Conservation (phyloP, 1,284 basidiomycete genomes). For the Leccinum solheimii region DNA sequence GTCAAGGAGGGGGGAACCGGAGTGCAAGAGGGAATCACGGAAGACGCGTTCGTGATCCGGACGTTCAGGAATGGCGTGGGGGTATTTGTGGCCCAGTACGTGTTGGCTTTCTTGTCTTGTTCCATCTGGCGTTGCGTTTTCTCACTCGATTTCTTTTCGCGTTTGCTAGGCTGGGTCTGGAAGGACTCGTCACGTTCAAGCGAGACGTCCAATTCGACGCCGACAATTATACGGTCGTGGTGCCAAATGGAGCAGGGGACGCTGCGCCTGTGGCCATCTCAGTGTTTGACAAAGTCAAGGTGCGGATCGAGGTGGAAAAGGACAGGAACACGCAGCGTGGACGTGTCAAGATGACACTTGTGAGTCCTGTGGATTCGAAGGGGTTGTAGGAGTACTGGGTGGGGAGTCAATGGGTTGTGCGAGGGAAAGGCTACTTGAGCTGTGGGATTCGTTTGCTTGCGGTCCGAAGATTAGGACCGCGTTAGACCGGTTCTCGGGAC, state of each 20-base stretch:
- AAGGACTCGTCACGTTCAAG: conserved; percentile 32
- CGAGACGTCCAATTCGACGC: conserved; percentile 87
- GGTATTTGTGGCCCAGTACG: conserved; percentile 93
- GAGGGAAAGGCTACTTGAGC: too few relatives aligned
- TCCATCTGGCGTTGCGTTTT: background rate
- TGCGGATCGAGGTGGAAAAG: conserved; percentile 84
- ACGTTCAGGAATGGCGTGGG: conserved; percentile 94
- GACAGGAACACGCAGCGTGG: conserved; percentile 94
- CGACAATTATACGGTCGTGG: conserved; percentile 83
- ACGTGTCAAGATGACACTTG: conserved; percentile 86
- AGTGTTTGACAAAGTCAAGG: conserved; percentile 92
- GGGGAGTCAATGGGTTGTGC: too few relatives aligned
- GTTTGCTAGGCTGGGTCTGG: background rate
- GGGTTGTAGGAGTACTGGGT: conserved; percentile 30
- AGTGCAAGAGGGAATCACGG: conserved; percentile 48
- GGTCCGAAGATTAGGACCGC: too few relatives aligned
- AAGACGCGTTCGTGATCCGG: conserved; percentile 95
- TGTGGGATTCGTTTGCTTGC: too few relatives aligned
- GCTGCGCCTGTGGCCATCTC: conserved; percentile 58
- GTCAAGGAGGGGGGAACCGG: conserved; percentile 13
- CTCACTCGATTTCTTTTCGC: background rate
- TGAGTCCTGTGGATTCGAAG: conserved; percentile 59
- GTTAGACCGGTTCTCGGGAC: too few relatives aligned
- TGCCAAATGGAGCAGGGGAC: conserved; percentile 44
- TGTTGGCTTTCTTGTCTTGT: conserved; percentile 11